phyloP scores from a whole-genome alignment of 2,329 filamentous ascomycete species.

The Diaporthe aspalathi region DNA sequence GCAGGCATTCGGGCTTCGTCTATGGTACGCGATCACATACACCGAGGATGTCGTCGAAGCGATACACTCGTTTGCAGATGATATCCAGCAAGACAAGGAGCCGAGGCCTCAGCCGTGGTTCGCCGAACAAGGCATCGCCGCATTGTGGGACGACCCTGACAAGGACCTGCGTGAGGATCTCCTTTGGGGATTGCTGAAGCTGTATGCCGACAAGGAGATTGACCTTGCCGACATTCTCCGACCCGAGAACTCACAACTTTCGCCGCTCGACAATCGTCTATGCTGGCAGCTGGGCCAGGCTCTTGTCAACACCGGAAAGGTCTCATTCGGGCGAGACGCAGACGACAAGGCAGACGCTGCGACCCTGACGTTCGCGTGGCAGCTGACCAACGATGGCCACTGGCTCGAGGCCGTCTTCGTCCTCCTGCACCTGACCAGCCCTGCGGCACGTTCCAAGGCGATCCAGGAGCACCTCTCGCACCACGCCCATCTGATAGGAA shows the following conservation, averaged over 20 bases:
- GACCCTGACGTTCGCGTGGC: constrained; percentile 73
- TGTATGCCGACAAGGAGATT: constrained; percentile 73
- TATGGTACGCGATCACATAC: constrained; percentile 85
- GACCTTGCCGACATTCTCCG: constrained; percentile 78
- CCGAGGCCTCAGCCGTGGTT: constrained; percentile 80
- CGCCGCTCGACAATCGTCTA: constrained; percentile 79
- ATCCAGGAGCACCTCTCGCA: constrained; percentile 80
- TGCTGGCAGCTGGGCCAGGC: constrained; percentile 87
- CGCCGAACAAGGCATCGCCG: constrained; percentile 66
- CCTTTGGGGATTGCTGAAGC: constrained; percentile 86
- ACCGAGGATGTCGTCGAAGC: constrained; percentile 78
- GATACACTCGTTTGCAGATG: constrained; percentile 77
- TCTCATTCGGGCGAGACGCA: constrained; percentile 65
- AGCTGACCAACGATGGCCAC: constrained; percentile 72
- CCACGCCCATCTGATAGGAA: constrained; percentile 75
- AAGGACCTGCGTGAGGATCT: constrained; percentile 76
- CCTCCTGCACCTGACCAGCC: constrained; percentile 77
- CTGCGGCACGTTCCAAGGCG: constrained; percentile 70
- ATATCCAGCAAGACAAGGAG: constrained; percentile 78
- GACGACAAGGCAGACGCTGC: constrained; percentile 73
- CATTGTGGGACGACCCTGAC: constrained; percentile 71
- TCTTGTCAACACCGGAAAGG: constrained; percentile 62
- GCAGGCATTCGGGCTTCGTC: constrained; percentile 88
- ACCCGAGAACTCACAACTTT: constrained; percentile 80
- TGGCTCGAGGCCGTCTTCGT: constrained; percentile 81